These are phyloP conservation scores for Colletotrichum eremochloae DNA, from an alignment of 2,329 filamentous ascomycete species.

Conservation along the genomic window DNA sequence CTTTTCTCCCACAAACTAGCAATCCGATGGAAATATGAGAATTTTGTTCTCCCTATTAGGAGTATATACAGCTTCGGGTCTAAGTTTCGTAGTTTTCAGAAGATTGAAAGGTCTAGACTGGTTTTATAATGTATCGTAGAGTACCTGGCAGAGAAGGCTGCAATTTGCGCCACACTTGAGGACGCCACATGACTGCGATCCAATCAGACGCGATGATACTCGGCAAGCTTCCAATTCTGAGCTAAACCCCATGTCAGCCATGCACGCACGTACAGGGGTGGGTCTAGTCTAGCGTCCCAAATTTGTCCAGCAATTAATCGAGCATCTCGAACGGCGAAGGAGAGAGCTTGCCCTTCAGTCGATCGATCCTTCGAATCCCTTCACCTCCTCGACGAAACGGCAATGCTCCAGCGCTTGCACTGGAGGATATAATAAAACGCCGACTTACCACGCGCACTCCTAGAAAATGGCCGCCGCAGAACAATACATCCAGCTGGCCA, in stretches of 20 bases:
- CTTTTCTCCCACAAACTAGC: background rate
- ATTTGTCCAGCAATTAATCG: slow-evolving; percentile 33
- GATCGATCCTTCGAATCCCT: slow-evolving; percentile 1
- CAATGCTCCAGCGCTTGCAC: slow-evolving; percentile 6
- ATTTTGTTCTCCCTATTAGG: too few relatives aligned
- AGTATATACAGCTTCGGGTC: background rate
- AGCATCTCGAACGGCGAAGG: slow-evolving; percentile 12
- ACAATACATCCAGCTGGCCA: slow-evolving; percentile 70
- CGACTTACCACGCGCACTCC: background rate
- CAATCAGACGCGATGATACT: slow-evolving; percentile 20
- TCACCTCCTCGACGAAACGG: slow-evolving; percentile 10
- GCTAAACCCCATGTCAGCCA: slow-evolving; percentile 27
- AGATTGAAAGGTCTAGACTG: background rate
- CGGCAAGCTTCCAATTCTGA: slow-evolving; percentile 29
- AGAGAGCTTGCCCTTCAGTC: slow-evolving; percentile 9
- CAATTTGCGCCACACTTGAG: slow-evolving; percentile 18
- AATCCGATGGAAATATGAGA: rapidly evolving
- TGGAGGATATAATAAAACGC: slow-evolving; percentile 19
- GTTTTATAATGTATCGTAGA: background rate
- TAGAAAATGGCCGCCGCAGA: slow-evolving; percentile 34
- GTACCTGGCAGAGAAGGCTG: slow-evolving; percentile 18
- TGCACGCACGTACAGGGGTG: slow-evolving; percentile 39
- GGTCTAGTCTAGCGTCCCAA: slow-evolving; percentile 35
- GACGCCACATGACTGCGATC: slow-evolving; percentile 3
- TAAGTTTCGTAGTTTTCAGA: background rate